Evolutionary conservation across 129 eudicot species (phyloP).

Genomic region (Heracleum sosnowskyi): DNA sequence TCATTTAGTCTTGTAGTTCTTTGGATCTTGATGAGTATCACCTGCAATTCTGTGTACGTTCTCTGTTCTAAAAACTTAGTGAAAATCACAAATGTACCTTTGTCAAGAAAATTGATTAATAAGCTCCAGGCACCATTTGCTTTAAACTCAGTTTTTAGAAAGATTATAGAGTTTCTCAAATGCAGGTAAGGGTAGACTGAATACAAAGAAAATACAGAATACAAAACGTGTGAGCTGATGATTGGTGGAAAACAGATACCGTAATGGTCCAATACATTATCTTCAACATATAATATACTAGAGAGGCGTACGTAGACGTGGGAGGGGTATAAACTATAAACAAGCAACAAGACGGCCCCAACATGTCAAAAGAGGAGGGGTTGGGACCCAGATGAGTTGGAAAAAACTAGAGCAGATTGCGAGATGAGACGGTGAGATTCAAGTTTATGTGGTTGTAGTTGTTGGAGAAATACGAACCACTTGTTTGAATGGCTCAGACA

Average conservation of each 20-base stretch:
- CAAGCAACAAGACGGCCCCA: slow-evolving; percentile 7
- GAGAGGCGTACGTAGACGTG: neutral
- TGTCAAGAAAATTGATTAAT: no score
- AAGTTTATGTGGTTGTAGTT: neutral
- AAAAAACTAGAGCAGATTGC: neutral
- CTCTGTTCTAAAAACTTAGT: no score
- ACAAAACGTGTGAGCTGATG: neutral
- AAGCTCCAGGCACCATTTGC: no score
- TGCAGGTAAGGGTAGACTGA: neutral
- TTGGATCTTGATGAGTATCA: no score
- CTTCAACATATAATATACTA: neutral
- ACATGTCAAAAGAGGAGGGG: neutral
- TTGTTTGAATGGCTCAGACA: neutral
- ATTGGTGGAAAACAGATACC: neutral
- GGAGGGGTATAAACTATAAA: neutral
- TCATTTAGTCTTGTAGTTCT: no score
- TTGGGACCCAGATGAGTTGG: neutral
- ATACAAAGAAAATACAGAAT: neutral
- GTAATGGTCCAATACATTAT: neutral
- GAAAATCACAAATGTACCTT: no score
- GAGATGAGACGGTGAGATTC: neutral
- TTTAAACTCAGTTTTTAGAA: no score
- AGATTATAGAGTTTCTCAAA: no score
- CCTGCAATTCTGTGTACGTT: no score
- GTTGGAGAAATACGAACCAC: neutral